phyloP scores from a whole-genome alignment of 2,329 filamentous ascomycete species.

The Cytospora paraplurivora region DNA sequence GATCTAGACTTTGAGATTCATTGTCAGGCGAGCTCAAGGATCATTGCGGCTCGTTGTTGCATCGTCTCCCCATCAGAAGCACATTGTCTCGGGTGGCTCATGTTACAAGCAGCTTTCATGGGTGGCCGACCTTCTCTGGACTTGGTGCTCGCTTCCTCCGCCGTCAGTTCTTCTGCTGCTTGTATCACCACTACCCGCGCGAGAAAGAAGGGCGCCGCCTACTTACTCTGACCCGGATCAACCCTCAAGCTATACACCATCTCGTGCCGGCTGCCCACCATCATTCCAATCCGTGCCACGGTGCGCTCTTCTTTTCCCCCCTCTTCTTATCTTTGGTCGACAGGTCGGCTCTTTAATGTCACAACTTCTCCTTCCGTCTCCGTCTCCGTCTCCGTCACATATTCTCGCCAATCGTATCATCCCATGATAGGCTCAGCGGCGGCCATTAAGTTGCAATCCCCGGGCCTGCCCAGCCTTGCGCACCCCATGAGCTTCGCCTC shows the following conservation, averaged over 20 bases:
- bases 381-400: background rate
- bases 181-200: conserved; percentile 18
- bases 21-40: background rate
- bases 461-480: conserved; percentile 15
- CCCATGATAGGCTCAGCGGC: conserved; percentile 12
- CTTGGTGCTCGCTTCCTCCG: conserved; percentile 15
- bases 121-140: conserved; percentile 7
- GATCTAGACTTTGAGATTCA: background rate
- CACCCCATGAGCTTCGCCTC: background rate
- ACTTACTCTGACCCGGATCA: conserved; percentile 4
- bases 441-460: conserved; percentile 19
- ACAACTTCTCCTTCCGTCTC: conserved; percentile 3
- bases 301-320: conserved; percentile 13
- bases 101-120: conserved; percentile 6
- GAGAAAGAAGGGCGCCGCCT: conserved; percentile 7
- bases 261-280: conserved; percentile 22
- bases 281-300: background rate
- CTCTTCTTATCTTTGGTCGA: conserved; percentile 23
- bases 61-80: conserved; percentile 3
- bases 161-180: background rate
- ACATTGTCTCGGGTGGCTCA: conserved; percentile 18
- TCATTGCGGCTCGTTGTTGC: background rate
- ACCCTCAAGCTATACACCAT: conserved; percentile 10
- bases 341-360: conserved; percentile 12
- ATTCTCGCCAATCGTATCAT: conserved; percentile 18